Evolutionary conservation across 176 grass and related monocot species (phyloP).

Genomic region (Bolboschoenus planiculmis): DNA sequence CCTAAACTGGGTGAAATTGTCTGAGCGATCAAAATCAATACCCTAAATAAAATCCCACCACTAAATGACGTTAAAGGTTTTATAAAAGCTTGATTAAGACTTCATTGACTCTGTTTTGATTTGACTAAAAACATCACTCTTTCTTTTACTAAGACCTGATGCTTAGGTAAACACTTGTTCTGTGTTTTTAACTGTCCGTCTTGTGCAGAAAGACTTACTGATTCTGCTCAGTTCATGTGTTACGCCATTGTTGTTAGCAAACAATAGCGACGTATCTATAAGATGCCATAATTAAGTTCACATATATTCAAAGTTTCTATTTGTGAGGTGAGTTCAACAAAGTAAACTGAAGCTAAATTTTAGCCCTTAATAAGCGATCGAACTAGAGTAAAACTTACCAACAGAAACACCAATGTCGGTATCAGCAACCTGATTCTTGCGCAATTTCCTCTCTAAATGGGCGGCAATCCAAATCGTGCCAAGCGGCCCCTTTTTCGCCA

Average conservation of each 20-base stretch:
- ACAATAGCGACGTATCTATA: background rate
- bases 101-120: background rate
- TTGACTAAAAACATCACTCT: background rate
- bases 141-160: background rate
- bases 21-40: background rate
- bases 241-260: background rate
- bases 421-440: conserved; percentile 97
- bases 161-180: background rate
- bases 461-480: conserved; percentile 99
- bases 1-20: background rate
- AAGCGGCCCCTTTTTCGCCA: conserved; percentile 98
- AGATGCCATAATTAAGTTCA: background rate
- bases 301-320: background rate
- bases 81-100: background rate
- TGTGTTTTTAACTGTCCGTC: background rate
- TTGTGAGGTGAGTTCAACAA: background rate
- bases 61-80: background rate
- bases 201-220: background rate
- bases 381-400: conserved; percentile 47
- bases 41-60: background rate
- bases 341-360: background rate
- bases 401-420: conserved; percentile 97
- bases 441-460: conserved; percentile 93
- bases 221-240: background rate
- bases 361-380: background rate